Conservation (phyloP, 306 rosid species). For the Gleditsia sinensis region DNA sequence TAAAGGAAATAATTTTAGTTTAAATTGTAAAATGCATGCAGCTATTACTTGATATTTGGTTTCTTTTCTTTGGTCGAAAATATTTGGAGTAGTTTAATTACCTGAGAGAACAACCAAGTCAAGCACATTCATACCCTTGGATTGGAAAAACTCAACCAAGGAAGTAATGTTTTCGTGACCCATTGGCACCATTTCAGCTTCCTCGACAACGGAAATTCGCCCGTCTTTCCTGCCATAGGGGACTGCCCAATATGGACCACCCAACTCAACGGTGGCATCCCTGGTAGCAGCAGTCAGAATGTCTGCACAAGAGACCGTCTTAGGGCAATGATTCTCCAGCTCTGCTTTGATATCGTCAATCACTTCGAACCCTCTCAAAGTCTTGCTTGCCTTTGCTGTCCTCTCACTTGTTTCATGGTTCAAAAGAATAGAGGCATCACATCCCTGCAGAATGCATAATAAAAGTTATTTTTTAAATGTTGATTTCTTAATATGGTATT, state of each 20-base stretch:
- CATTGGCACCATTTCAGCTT: conserved; percentile 64
- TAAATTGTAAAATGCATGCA: no score
- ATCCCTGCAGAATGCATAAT: conserved; percentile 64
- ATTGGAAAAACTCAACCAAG: conserved; percentile 64
- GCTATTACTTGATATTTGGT: no score
- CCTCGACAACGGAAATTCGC: conserved; percentile 50
- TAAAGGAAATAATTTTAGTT: no score
- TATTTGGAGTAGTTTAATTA: conserved; percentile 1
- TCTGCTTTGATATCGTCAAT: conserved; percentile 79
- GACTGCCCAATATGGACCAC: conserved; percentile 77
- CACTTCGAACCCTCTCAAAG: conserved; percentile 77
- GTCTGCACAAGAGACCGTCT: conserved; percentile 76
- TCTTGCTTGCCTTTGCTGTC: conserved; percentile 60
- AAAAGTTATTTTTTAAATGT: no score
- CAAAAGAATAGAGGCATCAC: conserved; percentile 76
- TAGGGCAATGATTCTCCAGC: conserved; percentile 68
- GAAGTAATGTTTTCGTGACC: conserved; percentile 67
- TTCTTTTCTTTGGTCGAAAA: no score
- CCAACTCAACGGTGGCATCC: conserved; percentile 67
- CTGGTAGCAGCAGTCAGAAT: conserved; percentile 67
- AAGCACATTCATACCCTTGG: conserved; percentile 59
- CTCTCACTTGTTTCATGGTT: conserved; percentile 83
- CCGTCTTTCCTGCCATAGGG: conserved; percentile 86
- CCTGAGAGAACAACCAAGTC: conserved; percentile 86
- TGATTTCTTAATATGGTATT: no score